A percentile compares a stretch with the other conserved stretches of the same genome.
Conservation (phyloP, 257 asterid species). For the Catharanthus roseus region DNA sequence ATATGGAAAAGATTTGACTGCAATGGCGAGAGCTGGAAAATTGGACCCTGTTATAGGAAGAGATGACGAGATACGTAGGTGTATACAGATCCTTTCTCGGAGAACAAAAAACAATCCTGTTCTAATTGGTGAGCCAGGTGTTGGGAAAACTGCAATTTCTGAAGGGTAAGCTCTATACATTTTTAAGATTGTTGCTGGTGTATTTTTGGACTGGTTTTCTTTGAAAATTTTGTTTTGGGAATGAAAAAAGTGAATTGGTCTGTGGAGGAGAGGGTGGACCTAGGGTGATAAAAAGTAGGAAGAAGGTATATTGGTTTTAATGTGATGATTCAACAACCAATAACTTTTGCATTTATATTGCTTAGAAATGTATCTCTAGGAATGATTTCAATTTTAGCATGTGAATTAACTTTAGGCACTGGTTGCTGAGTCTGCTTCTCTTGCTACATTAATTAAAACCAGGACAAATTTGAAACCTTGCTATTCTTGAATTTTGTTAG, state of each 20-base stretch:
- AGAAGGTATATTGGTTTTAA: too few relatives aligned
- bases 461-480: neutral
- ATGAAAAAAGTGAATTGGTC: too few relatives aligned
- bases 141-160: conserved; percentile 95
- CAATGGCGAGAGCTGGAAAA: conserved; percentile 95
- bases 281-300: too few relatives aligned
- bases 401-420: neutral
- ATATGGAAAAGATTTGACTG: conserved; percentile 95
- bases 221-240: too few relatives aligned
- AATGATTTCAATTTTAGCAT: neutral
- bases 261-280: too few relatives aligned
- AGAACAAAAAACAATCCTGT: conserved; percentile 97
- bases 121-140: conserved; percentile 95
- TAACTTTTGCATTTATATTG: neutral
- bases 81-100: conserved; percentile 94
- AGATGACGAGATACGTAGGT: conserved; percentile 95
- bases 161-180: conserved; percentile 63
- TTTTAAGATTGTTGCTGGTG: neutral
- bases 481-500: neutral
- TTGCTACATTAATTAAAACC: neutral
- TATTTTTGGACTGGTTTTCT: too few relatives aligned
- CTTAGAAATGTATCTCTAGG: neutral
- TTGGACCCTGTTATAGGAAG: conserved; percentile 98
- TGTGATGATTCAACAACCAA: neutral
- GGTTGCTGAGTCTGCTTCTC: neutral